Conservation (phyloP, 179 eudicot species). For the Actinidia chinensis region DNA sequence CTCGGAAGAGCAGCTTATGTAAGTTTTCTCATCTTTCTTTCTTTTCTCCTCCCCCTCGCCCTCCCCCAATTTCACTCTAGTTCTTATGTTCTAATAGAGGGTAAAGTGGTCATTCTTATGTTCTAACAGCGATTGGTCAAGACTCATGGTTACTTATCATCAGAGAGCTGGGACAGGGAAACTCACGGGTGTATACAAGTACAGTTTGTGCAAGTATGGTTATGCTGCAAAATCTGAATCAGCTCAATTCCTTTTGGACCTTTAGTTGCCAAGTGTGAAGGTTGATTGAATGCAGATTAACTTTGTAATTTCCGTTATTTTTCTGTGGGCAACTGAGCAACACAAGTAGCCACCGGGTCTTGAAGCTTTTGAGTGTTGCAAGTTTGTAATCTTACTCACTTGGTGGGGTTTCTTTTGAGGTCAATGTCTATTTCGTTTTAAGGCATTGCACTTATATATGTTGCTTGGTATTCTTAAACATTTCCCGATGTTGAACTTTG, state of each 20-base stretch:
- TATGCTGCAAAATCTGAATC: constrained; percentile 53
- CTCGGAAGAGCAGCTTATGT: constrained; percentile 44
- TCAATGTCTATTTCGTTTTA: background rate
- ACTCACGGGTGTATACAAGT: constrained; percentile 66
- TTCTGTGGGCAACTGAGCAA: background rate
- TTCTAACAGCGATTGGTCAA: constrained; percentile 44
- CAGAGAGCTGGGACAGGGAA: constrained; percentile 56
- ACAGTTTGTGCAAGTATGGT: constrained; percentile 59
- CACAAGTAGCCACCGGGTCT: background rate
- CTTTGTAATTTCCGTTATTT: too few relatives aligned
- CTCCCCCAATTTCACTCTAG: background rate
- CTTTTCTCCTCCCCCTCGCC: too few relatives aligned
- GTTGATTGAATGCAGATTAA: background rate
- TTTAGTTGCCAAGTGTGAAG: background rate
- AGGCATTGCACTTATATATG: too few relatives aligned
- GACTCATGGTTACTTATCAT: constrained; percentile 65
- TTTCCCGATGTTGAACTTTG: too few relatives aligned
- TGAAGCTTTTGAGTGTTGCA: background rate
- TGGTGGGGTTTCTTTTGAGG: background rate
- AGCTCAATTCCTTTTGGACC: constrained; percentile 52
- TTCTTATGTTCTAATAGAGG: background rate
- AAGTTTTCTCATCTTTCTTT: constrained; percentile 17
- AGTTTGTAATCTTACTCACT: background rate
- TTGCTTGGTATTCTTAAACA: too few relatives aligned
- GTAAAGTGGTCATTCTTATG: background rate